Evolutionary conservation across 345 rosid genomes (phyloP).

Genomic region (Leavenworthia alabamica): DNA sequence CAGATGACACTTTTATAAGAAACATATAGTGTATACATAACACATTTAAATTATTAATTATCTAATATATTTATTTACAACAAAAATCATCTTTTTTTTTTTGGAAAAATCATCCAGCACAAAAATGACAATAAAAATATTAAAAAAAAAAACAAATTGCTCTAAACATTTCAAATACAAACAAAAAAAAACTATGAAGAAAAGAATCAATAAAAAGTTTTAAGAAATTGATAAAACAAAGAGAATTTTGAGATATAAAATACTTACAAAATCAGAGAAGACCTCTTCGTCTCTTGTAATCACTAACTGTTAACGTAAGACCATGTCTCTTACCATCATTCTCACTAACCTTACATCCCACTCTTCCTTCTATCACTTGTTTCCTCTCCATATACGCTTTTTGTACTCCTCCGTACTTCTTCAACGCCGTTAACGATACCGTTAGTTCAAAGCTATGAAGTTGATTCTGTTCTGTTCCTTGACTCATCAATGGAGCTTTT

Average conservation of each 20-base stretch:
- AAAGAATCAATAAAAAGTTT: not conserved
- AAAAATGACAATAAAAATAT: slow-evolving; percentile 4
- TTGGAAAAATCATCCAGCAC: not conserved
- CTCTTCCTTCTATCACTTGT: slow-evolving; percentile 79
- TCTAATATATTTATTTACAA: not conserved
- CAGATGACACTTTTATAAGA: too few relatives aligned
- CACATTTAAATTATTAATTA: too few relatives aligned
- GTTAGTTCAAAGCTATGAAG: slow-evolving; percentile 81
- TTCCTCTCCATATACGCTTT: slow-evolving; percentile 91
- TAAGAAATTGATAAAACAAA: not conserved
- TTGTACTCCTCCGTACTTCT: slow-evolving; percentile 75
- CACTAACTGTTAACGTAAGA: slow-evolving; percentile 85
- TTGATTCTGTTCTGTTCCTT: slow-evolving; percentile 64
- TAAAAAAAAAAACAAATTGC: slow-evolving; percentile 4
- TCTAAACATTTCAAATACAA: slow-evolving; percentile 10
- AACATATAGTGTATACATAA: too few relatives aligned
- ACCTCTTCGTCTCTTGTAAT: slow-evolving; percentile 98
- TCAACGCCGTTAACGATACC: slow-evolving; percentile 53
- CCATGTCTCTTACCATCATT: slow-evolving; percentile 85
- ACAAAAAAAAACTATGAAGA: not conserved
- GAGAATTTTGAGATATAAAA: not conserved
- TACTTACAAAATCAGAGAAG: slow-evolving; percentile 55
- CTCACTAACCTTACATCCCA: slow-evolving; percentile 71
- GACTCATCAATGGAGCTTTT: slow-evolving; percentile 77
- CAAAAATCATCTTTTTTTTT: not conserved